Percentiles rank a stretch among this genome's conserved stretches.
phyloP scores from a whole-genome alignment of 306 rosid genomes.

The Cicer pinnatifidum region DNA sequence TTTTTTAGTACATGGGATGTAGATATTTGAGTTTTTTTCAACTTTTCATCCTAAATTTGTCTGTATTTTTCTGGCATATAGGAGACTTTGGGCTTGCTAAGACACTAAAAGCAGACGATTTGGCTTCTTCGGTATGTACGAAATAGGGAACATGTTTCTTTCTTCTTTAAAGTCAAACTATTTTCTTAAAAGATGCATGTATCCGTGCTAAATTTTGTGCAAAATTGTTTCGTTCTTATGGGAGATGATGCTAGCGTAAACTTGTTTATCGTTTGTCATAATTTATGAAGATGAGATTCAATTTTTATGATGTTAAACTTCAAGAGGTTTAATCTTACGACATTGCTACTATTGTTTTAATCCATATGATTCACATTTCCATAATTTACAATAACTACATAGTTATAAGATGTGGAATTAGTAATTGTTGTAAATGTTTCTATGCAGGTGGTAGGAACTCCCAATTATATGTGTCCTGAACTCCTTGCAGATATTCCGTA shows the following conservation, averaged over 20 bases:
- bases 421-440: slow-evolving; percentile 38
- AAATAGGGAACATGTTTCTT: slow-evolving; percentile 29
- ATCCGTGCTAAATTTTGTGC: no score
- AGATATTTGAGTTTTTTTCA: slow-evolving; percentile 20
- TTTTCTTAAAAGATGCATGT: neutral
- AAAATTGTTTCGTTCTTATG: no score
- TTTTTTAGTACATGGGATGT: slow-evolving; percentile 36
- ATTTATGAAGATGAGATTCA: neutral
- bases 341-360: neutral
- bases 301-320: slow-evolving; percentile 7
- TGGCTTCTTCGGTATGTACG: slow-evolving; percentile 94
- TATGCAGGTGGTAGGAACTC: slow-evolving; percentile 96
- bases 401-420: slow-evolving; percentile 14
- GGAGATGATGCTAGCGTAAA: slow-evolving; percentile 5
- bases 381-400: slow-evolving; percentile 16
- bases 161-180: slow-evolving; percentile 8
- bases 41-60: slow-evolving; percentile 39
- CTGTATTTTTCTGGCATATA: slow-evolving; percentile 47
- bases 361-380: neutral
- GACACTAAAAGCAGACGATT: slow-evolving; percentile 93
- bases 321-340: slow-evolving; percentile 18
- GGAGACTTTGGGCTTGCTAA: slow-evolving; percentile 99
- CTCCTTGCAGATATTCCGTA: slow-evolving; percentile 98
- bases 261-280: neutral
- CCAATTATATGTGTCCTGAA: slow-evolving; percentile 99